Base-by-base conservation (phyloP, 2,329 filamentous ascomycete species). In the Pseudogymnoascus sp. region DNA sequence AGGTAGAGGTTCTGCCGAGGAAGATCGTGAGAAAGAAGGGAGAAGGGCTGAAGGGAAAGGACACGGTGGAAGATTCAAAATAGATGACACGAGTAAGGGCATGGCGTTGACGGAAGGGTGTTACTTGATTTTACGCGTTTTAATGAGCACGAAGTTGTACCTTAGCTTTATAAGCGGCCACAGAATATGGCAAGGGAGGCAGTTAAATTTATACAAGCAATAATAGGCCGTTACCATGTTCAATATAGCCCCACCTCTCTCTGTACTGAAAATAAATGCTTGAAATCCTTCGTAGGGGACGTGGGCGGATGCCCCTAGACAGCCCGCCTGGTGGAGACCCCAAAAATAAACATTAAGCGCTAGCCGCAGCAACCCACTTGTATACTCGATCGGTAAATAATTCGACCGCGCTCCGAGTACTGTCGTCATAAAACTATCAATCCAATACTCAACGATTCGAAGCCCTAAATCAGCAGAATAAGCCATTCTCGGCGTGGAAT, bases 1-100 rank as follows among this genome's bases (percentile, higher is more conserved):
- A 88, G 65, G 76, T 88, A 12, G 69, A 73, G 59, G 62, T 73
- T 1, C 44, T 74, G 4, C 69, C 71, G 2, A 64, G 72, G 23
- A 73, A 72, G 42, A 66, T 73, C 11, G 70, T 74, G 11, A 70
- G 65, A 64, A 72, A 71, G 65, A 69, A 70, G 21, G 72, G 72
- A 8, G 72, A 73, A 37, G 71, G 71, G 2, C 38, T 70, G 4
- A 63, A 61, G 35, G 40, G 61, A 8, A 64, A 59, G 63, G 40
- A 64, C 16, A 16, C 33, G 33, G 18, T 16, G 12, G 56, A 40
- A 11, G 25, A 12, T 14, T 25, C 12, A 40, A 60, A 6, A 3
- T 38, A 60, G 35, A 60, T 42, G 25, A 56, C 6, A 38, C 14
- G 18, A 40, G 21, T 42, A 42, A 40, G 14, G 18, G 59, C 33